Base-by-base conservation (phyloP, 345 rosid species). In the Jatropha curcas region DNA sequence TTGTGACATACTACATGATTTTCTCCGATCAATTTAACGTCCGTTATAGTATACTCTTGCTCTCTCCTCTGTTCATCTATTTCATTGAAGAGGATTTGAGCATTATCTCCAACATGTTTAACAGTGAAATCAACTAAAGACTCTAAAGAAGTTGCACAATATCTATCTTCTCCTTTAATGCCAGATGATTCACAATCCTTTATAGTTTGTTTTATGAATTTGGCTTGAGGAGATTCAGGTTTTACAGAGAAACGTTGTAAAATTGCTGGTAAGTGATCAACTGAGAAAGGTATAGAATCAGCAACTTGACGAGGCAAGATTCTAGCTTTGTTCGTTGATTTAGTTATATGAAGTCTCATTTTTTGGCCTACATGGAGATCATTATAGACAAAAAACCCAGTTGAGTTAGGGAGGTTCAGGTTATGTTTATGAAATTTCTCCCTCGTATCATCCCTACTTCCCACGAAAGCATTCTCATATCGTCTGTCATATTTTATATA, bases 341-440 rank as follows among this genome's bases (percentile, higher is more conserved):
- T 56, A 56, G 60, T 56, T 56, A 56, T 56, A 24, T 56, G 60
- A 25, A 56, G 60, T 25, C 28, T 56, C 60, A 56, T 56, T 5
- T 25, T 56, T 11, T 56, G 14, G 60, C 60, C 60, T 22, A 5
- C 33, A 11, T 56, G 60, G 30, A 56, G 60, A 56, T 56, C 60
- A 24, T 12, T 12, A 3, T 25, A 13, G 0, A 11, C 1, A 4
- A 56, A 56, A 7, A 56, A 56, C 27, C 25, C 31, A 24, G 60
- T 56, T 25, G 60, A 56, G 17, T 25, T 56, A 25, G 60, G 60
- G 17, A 56, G 60, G n/a, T n/a, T n/a, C n/a, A 56, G 60, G 12
- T 17, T 5, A 9, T 56, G 59, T 10, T 53, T 53, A 4, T 53
- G 8, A 16, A 27, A 56, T 4, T 56, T 24, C 4, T 56, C 60